A percentile compares a stretch with the other conserved stretches of the same genome.
phyloP scores from a whole-genome alignment of 192 early-diverging fungal genomes.

The Allomyces arbusculus region DNA sequence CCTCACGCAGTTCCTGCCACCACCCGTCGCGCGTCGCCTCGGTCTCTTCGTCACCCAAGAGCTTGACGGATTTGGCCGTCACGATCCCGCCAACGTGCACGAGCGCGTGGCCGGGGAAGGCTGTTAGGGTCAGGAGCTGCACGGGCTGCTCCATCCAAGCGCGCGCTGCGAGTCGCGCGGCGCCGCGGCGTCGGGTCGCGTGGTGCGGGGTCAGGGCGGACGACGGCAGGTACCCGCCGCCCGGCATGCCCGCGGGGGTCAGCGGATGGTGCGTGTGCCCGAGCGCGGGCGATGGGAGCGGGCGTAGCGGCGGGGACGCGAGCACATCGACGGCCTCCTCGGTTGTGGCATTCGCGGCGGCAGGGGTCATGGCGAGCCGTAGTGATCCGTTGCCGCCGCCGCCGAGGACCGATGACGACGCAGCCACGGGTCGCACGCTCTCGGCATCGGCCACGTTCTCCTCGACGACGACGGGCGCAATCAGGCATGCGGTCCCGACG shows the following conservation, averaged over 20 bases:
- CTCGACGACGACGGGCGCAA: conserved; percentile 9
- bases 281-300: no score
- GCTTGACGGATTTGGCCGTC: conserved; percentile 38
- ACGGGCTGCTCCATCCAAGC: conserved; percentile 4
- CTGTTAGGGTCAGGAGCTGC: conserved; percentile 21
- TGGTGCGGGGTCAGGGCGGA: no score
- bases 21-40: conserved; percentile 28
- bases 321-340: no score
- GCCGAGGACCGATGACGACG: no score
- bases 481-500: conserved; percentile 49
- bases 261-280: conserved; percentile 6
- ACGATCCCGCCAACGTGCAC: conserved; percentile 35
- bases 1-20: conserved; percentile 57
- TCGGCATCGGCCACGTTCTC: no score
- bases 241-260: conserved; percentile 10
- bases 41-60: conserved; percentile 22
- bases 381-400: no score
- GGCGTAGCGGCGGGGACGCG: no score
- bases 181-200: no score
- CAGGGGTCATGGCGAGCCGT: no score
- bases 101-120: conserved; percentile 27
- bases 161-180: no score
- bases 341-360: no score
- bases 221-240: neutral
- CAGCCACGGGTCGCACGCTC: no score